phyloP scores from a whole-genome alignment of 805 yeast genomes.

The Pichia insulana region DNA sequence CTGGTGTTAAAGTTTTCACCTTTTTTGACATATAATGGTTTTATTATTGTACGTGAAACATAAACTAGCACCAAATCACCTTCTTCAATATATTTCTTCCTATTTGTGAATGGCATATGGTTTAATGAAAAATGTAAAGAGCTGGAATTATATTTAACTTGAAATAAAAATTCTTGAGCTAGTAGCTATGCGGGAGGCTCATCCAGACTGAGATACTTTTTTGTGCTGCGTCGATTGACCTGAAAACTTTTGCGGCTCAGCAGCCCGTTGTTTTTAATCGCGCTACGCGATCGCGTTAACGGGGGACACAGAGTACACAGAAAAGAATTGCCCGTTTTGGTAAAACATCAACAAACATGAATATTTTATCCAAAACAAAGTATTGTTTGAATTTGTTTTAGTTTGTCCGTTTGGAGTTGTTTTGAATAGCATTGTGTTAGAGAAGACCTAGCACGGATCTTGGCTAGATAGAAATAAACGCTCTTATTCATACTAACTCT shows the following conservation, averaged over 20 bases:
- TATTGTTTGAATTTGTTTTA: not conserved
- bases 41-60: constrained; percentile 70
- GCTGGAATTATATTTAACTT: no score
- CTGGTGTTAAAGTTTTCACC: constrained; percentile 71
- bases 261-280: not conserved
- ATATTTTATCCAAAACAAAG: not conserved
- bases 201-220: no score
- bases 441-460: no score
- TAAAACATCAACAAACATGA: not conserved
- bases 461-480: no score
- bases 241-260: no score
- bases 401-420: not conserved
- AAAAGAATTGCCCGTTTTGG: not conserved
- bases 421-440: no score
- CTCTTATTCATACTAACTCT: no score
- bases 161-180: no score
- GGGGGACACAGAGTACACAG: not conserved
- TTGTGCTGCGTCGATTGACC: no score
- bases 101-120: constrained; percentile 30
- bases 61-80: constrained; percentile 85
- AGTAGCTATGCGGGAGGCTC: no score
- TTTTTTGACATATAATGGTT: constrained; percentile 55
- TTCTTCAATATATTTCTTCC: constrained; percentile 63
- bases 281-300: not conserved
- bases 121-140: no score